Percentiles rank a stretch among this genome's conserved stretches.
phyloP scores from a whole-genome alignment of 129 eudicot species.

The Rutidosis leptorrhynchoides region DNA sequence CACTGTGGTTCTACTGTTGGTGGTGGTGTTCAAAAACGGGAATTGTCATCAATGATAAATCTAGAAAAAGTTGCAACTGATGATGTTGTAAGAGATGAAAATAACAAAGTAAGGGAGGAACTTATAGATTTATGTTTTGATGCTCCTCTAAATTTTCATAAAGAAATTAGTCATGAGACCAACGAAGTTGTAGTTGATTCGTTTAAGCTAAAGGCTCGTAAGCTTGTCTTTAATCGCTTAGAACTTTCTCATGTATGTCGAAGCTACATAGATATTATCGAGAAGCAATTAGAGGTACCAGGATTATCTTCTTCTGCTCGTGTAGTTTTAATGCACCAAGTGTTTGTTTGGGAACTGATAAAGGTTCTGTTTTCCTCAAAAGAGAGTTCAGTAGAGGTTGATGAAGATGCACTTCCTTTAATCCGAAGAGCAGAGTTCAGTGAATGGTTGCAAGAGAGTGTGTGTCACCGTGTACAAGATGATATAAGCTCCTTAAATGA shows the following conservation, averaged over 20 bases:
- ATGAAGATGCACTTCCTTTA: conserved; percentile 69
- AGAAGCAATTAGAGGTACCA: conserved; percentile 76
- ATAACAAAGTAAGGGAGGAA: conserved; percentile 58
- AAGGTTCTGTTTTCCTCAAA: conserved; percentile 77
- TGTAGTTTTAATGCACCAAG: conserved; percentile 82
- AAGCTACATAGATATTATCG: conserved; percentile 65
- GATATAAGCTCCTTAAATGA: conserved; percentile 74
- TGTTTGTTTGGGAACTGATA: conserved; percentile 81
- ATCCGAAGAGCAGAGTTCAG: conserved; percentile 90
- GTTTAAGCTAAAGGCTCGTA: conserved; percentile 57
- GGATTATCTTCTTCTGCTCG: conserved; percentile 67
- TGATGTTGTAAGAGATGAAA: conserved; percentile 72
- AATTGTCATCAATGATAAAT: conserved; percentile 60
- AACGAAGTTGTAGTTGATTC: conserved; percentile 47
- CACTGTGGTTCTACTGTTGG: conserved; percentile 73
- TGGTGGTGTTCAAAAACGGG: conserved; percentile 27
- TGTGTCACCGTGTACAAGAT: conserved; percentile 85
- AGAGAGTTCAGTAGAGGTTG: conserved; percentile 53
- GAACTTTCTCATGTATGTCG: conserved; percentile 62
- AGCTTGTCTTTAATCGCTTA: conserved; percentile 50
- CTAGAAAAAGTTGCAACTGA: conserved; percentile 78
- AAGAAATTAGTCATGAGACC: conserved; percentile 55
- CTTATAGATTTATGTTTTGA: conserved; percentile 58
- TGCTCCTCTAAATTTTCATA: conserved; percentile 61
- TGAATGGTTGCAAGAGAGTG: conserved; percentile 90